These are phyloP conservation scores for Arthroderma uncinatum DNA, from an alignment of 2,329 filamentous ascomycete genomes.

Conservation along the genomic window DNA sequence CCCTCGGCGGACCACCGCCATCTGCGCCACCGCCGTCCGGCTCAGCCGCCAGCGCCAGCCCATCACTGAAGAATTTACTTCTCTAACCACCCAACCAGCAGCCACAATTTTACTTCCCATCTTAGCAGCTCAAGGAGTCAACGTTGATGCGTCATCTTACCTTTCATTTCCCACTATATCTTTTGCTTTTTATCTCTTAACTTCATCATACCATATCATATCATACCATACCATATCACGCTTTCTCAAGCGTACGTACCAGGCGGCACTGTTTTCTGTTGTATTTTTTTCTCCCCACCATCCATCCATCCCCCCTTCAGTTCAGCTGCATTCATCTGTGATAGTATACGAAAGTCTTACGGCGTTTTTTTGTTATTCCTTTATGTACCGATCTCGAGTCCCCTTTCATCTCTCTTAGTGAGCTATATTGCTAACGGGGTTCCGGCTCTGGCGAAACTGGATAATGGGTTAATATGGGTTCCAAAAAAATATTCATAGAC, in stretches of 20 bases:
- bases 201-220: not conserved
- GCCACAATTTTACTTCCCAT: not conserved
- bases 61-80: slow-evolving; percentile 62
- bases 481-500: not conserved
- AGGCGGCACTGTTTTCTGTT: slow-evolving; percentile 8
- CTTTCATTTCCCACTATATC: not conserved
- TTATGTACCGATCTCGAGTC: not conserved
- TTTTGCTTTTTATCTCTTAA: not conserved
- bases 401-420: not conserved
- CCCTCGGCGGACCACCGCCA: not conserved
- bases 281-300: slow-evolving; percentile 12
- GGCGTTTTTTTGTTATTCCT: not conserved
- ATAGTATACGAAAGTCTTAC: not conserved
- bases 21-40: slow-evolving; percentile 15
- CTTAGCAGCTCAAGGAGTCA: not conserved
- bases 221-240: not conserved
- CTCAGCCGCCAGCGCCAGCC: slow-evolving; percentile 62
- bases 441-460: not conserved
- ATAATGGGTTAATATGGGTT: not conserved
- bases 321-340: not conserved
- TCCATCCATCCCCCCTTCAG: not conserved
- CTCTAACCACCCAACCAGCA: too few relatives aligned
- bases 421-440: not conserved
- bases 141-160: not conserved
- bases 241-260: not conserved